Conservation (phyloP, 192 early-diverging fungal genomes). For the Piromyces sp. region DNA sequence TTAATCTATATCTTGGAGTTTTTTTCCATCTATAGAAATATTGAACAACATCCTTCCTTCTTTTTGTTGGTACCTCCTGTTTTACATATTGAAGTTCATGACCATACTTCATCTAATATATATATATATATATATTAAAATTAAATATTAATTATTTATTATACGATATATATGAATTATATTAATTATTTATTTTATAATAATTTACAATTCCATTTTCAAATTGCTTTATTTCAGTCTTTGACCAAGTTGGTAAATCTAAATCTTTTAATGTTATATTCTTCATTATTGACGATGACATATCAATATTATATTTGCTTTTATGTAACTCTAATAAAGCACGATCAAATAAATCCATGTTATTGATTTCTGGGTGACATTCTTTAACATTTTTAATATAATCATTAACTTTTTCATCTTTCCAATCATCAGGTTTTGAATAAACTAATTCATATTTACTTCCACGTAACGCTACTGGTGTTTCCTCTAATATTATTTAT, state of each 20-base stretch:
- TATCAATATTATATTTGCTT: conserved; percentile 30
- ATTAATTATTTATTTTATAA: not conserved
- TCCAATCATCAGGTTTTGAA: not conserved
- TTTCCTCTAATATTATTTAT: not conserved
- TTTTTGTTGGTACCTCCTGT: conserved; percentile 18
- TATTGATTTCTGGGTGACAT: not conserved
- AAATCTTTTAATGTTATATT: conserved; percentile 26
- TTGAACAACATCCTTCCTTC: conserved; percentile 31
- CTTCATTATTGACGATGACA: conserved; percentile 29
- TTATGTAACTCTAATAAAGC: conserved; percentile 32
- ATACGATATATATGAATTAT: no score
- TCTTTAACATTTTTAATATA: not conserved
- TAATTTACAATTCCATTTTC: conserved; percentile 23
- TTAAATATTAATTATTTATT: no score
- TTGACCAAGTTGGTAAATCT: conserved; percentile 33
- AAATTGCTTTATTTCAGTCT: conserved; percentile 28
- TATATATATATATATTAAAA: not conserved
- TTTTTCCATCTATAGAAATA: conserved; percentile 43
- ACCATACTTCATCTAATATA: conserved; percentile 25
- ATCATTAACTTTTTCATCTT: not conserved
- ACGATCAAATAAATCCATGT: conserved; percentile 2
- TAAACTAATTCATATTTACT: not conserved
- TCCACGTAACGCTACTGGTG: not conserved
- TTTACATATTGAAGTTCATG: conserved; percentile 48
- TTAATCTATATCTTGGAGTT: conserved; percentile 33